These are phyloP conservation scores for Diaporthe aspalathi DNA, from an alignment of 2,329 filamentous ascomycete species.

Conservation along the genomic window DNA sequence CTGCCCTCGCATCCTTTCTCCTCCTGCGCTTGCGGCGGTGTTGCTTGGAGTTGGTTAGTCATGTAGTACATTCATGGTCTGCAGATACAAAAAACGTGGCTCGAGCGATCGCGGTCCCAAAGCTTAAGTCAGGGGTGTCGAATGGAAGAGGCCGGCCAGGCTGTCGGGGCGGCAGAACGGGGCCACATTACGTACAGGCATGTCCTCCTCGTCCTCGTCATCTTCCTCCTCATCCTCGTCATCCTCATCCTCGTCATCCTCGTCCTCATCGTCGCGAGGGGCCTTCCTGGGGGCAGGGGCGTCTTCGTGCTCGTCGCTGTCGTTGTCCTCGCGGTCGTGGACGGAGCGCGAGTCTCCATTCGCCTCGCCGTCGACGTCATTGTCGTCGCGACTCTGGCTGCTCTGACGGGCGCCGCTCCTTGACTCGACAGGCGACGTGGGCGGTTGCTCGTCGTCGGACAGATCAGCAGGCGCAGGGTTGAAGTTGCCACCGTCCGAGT, in stretches of 20 bases:
- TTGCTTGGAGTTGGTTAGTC: constrained; percentile 52
- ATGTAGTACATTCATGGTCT: not conserved
- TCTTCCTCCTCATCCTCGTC: constrained; percentile 47
- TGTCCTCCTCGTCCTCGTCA: constrained; percentile 41
- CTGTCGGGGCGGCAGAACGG: not conserved
- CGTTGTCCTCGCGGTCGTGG: constrained; percentile 39
- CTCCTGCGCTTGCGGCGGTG: constrained; percentile 85
- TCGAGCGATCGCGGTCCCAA: not conserved
- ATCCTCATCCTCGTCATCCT: constrained; percentile 50
- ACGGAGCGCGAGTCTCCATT: constrained; percentile 39
- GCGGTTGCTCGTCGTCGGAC: constrained; percentile 73
- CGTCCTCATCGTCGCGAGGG: constrained; percentile 47
- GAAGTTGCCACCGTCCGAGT: constrained; percentile 88
- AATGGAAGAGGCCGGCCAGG: not conserved
- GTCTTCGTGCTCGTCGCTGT: constrained; percentile 59
- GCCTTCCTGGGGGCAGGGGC: constrained; percentile 49
- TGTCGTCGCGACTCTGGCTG: constrained; percentile 43
- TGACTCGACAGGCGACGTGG: constrained; percentile 41
- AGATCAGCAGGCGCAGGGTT: constrained; percentile 81
- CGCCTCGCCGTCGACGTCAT: constrained; percentile 44
- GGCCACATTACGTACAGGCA: constrained; percentile 36
- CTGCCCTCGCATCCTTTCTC: constrained; percentile 72
- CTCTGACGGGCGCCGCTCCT: constrained; percentile 42
- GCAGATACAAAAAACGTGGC: too few species aligned
- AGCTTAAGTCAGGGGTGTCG: not conserved